Percentiles rank a stretch among this genome's conserved stretches.
Conservation (phyloP, 192 early-diverging fungal genomes). For the Pilaira anomala region DNA sequence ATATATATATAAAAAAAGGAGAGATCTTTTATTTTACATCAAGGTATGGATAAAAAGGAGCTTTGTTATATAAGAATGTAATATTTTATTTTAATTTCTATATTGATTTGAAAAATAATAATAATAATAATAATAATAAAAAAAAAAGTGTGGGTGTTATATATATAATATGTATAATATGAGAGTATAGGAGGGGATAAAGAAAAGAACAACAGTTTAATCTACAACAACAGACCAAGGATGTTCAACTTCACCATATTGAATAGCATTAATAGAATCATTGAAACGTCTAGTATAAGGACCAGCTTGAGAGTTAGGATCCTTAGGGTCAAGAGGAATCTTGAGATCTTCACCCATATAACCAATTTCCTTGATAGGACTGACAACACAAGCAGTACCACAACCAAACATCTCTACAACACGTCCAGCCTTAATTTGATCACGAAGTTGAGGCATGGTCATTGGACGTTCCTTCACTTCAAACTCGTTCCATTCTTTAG, state of each 20-base stretch:
- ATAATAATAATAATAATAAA: too few species aligned
- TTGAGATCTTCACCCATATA: conserved; percentile 75
- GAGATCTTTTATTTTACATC: too few species aligned
- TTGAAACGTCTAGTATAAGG: conserved; percentile 79
- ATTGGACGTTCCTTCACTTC: conserved; percentile 83
- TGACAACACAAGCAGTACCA: conserved; percentile 94
- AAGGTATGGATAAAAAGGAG: too few species aligned
- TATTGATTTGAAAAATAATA: too few species aligned
- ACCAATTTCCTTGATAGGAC: conserved; percentile 83
- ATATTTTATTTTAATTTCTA: too few species aligned
- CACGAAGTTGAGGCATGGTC: conserved; percentile 73
- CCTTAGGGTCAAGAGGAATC: conserved; percentile 84
- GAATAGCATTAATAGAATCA: conserved; percentile 86
- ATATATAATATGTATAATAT: too few species aligned
- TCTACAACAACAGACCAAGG: conserved; percentile 88
- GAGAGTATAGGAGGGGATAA: too few species aligned
- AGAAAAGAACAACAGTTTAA: conserved; percentile 23
- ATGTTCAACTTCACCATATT: conserved; percentile 85
- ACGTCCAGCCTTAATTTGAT: conserved; percentile 75
- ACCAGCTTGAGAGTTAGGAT: conserved; percentile 78
- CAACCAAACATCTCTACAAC: conserved; percentile 93
- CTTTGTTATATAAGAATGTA: too few species aligned
- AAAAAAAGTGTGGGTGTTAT: too few species aligned
- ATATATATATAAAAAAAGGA: too few species aligned
- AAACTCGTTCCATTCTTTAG: conserved; percentile 81